Base-by-base conservation (phyloP, 208 protist genomes). In the Crithidia mellificae region DNA sequence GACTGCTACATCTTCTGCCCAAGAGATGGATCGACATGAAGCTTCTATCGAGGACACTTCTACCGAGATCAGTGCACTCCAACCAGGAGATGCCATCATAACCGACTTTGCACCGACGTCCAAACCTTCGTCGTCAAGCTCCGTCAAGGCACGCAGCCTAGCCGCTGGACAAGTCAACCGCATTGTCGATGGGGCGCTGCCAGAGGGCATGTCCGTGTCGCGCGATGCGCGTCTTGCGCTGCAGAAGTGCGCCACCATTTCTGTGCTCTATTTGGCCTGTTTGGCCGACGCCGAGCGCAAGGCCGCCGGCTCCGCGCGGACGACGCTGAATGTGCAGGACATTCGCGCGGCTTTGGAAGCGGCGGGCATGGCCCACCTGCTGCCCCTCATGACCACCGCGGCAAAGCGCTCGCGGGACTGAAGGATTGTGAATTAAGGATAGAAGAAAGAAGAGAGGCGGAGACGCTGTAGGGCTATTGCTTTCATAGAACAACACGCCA, bases 161-260 rank as follows among this genome's bases (percentile, higher is more conserved):
- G 87, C 90, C 9, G 78, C 78, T n/a, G 86, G 85, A 4, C 87
- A 93, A 44, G 87, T 95, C 8, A 78, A 87, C 39, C 85, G 85
- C 15, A 54, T 90, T 5, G 81, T 91, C 0, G 63, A 65, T n/a
- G 71, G 56, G 2, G 87, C 77, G 0, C 61, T 92, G n/a, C 85
- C 83, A 2, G 77, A 80, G 25, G 85, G 84, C 0, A 88, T 91
- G 73, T 80, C 84, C 61, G 36, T 93, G 2, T 81, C 90, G 1
- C 75, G 77, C 2, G 85, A 92, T 11, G 87, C 90, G 2, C 80
- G 82, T 22, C 68, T 91, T 19, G 90, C 90, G 1, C 61, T 93
- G 20, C 85, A 95, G 55, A 95, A 95, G 73, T 81, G 72, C 11
- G 84, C 90, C 39, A 84, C 87, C 20, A 65, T 93, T 24, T 74